Evolutionary conservation across 371 early-diverging fungal genomes (phyloP).

Genomic region (Neoconidiobolus thromboides): DNA sequence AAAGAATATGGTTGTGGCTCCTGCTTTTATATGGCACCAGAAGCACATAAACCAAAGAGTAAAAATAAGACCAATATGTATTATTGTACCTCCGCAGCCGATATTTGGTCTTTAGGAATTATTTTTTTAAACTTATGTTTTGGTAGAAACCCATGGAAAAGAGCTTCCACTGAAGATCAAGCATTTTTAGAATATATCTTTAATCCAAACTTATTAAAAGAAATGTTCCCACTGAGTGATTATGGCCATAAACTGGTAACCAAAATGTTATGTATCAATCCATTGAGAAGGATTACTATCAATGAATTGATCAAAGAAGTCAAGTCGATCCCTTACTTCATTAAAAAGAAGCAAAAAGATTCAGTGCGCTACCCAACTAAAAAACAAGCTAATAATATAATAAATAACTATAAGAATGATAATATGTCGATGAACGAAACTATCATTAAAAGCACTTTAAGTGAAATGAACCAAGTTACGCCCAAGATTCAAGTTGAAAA

Average conservation of each 20-base stretch:
- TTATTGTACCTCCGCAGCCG: slow-evolving; percentile 43
- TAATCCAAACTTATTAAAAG: slow-evolving; percentile 4
- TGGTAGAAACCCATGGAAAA: slow-evolving; percentile 67
- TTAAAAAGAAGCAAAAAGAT: no score
- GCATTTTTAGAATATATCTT: slow-evolving; percentile 28
- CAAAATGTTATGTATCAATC: slow-evolving; percentile 5
- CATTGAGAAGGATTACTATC: background rate
- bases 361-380: no score
- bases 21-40: slow-evolving; percentile 43
- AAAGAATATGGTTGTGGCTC: slow-evolving; percentile 61
- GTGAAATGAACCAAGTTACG: no score
- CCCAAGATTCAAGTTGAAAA: no score
- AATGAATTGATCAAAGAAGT: slow-evolving; percentile 1
- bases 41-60: slow-evolving; percentile 10
- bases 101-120: slow-evolving; percentile 61
- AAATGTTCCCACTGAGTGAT: slow-evolving; percentile 5
- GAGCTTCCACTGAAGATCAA: slow-evolving; percentile 26
- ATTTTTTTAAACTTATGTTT: slow-evolving; percentile 48
- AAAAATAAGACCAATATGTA: slow-evolving; percentile 1
- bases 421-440: no score
- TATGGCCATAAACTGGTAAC: slow-evolving; percentile 2
- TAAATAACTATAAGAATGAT: no score
- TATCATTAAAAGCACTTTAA: no score
- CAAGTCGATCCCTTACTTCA: no score
- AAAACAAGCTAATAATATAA: no score